Conservation (phyloP, 345 rosid genomes). For the Pseudoturritis turrita region DNA sequence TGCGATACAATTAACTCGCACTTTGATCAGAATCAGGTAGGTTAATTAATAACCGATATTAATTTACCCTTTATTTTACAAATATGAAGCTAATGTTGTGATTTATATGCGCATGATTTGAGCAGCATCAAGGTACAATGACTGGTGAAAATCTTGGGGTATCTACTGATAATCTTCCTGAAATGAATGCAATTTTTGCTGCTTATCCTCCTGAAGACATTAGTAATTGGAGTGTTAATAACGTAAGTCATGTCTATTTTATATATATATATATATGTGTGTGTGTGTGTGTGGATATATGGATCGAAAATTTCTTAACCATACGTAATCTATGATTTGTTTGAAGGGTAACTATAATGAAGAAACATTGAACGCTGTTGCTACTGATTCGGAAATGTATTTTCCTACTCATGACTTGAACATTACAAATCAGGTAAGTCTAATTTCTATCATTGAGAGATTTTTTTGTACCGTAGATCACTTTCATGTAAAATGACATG, state of each 20-base stretch:
- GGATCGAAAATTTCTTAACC: background rate
- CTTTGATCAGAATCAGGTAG: slow-evolving; percentile 9
- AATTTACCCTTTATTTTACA: background rate
- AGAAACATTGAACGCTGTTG: background rate
- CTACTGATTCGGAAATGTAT: background rate
- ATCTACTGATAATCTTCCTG: background rate
- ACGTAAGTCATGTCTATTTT: slow-evolving; percentile 11
- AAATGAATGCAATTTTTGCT: background rate
- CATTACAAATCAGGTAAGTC: background rate
- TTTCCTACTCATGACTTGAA: background rate
- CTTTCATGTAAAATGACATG: background rate
- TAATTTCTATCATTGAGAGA: background rate
- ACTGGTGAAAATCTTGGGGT: background rate
- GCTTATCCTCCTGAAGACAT: background rate
- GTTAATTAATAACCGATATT: background rate
- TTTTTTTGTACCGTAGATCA: background rate
- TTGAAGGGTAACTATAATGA: background rate
- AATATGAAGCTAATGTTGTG: background rate
- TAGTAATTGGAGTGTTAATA: background rate
- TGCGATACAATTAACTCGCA: background rate
- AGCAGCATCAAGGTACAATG: background rate
- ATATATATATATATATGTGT: background rate
- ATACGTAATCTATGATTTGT: background rate
- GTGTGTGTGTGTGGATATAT: background rate
- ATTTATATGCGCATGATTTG: background rate